Conservation (phyloP, 768 basidiomycete genomes). For the Auricularia cornea region DNA sequence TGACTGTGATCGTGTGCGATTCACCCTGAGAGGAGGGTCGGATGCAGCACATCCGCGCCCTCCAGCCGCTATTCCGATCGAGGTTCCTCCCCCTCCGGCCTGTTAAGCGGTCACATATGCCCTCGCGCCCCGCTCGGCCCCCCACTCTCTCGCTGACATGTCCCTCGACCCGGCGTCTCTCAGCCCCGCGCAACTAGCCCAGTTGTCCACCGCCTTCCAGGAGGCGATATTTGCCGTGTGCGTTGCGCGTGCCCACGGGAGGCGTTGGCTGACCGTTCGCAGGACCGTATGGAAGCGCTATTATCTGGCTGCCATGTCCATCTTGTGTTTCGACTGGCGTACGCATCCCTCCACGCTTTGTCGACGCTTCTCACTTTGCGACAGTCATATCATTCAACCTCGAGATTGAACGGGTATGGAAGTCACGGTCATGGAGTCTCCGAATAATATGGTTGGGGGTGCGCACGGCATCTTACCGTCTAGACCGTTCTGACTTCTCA, state of each 20-base stretch:
- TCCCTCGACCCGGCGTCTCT: too few relatives aligned
- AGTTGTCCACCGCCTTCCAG: too few relatives aligned
- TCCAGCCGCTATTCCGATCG: too few relatives aligned
- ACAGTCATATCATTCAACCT: neutral
- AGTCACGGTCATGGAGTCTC: neutral
- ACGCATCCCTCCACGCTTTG: neutral
- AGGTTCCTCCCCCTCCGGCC: too few relatives aligned
- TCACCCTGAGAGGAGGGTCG: too few relatives aligned
- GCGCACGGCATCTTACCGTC: neutral
- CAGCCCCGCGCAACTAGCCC: too few relatives aligned
- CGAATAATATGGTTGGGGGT: neutral
- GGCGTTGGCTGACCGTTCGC: neutral
- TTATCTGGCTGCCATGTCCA: neutral
- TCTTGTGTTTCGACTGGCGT: neutral
- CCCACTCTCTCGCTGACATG: too few relatives aligned
- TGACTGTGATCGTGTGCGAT: too few relatives aligned
- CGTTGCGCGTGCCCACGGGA: neutral
- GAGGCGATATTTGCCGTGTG: neutral
- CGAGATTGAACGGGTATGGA: neutral
- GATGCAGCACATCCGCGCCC: too few relatives aligned
- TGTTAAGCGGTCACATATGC: too few relatives aligned
- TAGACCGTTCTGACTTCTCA: neutral
- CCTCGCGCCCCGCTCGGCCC: too few relatives aligned
- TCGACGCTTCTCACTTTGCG: neutral
- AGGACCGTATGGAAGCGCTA: neutral